Percentiles rank a stretch among this genome's conserved stretches.
These are phyloP conservation scores for Rutstroemia sydowiana DNA, from an alignment of 2,329 filamentous ascomycete species.

Conservation along the genomic window DNA sequence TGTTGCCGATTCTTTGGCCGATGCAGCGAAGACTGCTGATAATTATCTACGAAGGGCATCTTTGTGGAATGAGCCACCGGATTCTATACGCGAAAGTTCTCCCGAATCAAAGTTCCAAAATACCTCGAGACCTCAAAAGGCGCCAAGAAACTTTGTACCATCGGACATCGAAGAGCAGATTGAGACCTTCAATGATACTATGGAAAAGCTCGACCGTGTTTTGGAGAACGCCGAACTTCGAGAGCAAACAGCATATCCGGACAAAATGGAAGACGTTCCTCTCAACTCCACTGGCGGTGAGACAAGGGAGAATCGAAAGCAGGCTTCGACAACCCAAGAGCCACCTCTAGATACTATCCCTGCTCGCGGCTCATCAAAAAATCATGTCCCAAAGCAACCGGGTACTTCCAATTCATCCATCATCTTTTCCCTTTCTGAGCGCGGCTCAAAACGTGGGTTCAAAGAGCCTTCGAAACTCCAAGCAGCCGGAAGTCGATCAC, in stretches of 20 bases:
- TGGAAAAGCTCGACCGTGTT: not conserved
- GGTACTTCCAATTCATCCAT: slow-evolving; percentile 10
- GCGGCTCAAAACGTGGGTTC: not conserved
- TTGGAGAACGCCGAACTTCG: not conserved
- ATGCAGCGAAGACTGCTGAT: slow-evolving; percentile 22
- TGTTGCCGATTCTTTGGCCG: slow-evolving; percentile 20
- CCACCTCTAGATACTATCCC: slow-evolving; percentile 5
- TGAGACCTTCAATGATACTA: not conserved
- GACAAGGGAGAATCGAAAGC: slow-evolving; percentile 7
- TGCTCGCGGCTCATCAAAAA: slow-evolving; percentile 17
- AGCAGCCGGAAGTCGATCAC: slow-evolving; percentile 11
- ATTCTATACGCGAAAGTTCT: not conserved
- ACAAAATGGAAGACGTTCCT: slow-evolving; percentile 8
- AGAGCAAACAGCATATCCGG: not conserved
- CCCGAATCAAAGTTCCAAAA: not conserved
- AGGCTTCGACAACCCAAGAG: slow-evolving; percentile 6
- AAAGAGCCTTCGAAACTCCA: not conserved
- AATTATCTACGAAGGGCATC: slow-evolving; percentile 19
- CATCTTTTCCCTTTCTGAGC: slow-evolving; percentile 2
- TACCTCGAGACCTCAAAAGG: not conserved
- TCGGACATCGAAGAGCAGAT: not conserved
- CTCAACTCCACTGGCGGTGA: slow-evolving; percentile 2
- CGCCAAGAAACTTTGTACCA: not conserved
- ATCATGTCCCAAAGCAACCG: slow-evolving; percentile 10
- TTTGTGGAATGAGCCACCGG: slow-evolving; percentile 13